Base-by-base conservation (phyloP, 1,139 yeast species). In the Debaryomyces psychrophilus region DNA sequence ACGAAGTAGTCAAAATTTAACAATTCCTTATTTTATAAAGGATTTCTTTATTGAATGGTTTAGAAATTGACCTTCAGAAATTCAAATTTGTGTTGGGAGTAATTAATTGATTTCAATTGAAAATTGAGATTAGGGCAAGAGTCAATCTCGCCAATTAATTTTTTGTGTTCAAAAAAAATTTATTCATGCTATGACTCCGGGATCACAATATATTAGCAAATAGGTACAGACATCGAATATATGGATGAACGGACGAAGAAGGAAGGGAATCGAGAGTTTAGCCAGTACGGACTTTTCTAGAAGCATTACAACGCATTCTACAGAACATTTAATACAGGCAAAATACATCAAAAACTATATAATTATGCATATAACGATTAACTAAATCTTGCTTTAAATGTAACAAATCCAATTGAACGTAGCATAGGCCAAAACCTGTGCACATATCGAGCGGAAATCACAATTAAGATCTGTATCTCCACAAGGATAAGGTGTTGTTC, bases 381-480 rank as follows among this genome's bases (percentile, higher is more conserved):
- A 38, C 25, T 12, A 38, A 27, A 37, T 14, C 29, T 38, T 38
- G 34, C 35, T 8, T 26, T 28, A 37, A 37, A 37, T 26, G 35
- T 15, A 22, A 28, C 9, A 18, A 8, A 14, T 22, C 38, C 18
- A 35, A 25, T 26, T 20, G 25, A 27, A 18, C 9, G 34, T 18
- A 28, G 17, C 26, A 18, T 11, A 27, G 31, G 31, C 14, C 22
- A 27, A 38, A 17, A 28, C 7, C 25, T 20, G n/a, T 3, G 25
- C 26, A 18, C 22, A 27, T n/a, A 28, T 20, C 26, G 26, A 28
- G 9, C 9, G 23, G 20, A 12, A n/a, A 38, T 38, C 18, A 38
- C 41, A 38, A 74, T 79, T 84, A 85, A 75, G 88, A 84, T 87
- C 99, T 92, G 97, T 93, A 93, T 87, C 99, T 90, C 98, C 99